Evolutionary conservation across 208 protist genomes (phyloP), one percentile per base, ranked within the genome.

Genomic region (Acanthamoeba quina): DNA sequence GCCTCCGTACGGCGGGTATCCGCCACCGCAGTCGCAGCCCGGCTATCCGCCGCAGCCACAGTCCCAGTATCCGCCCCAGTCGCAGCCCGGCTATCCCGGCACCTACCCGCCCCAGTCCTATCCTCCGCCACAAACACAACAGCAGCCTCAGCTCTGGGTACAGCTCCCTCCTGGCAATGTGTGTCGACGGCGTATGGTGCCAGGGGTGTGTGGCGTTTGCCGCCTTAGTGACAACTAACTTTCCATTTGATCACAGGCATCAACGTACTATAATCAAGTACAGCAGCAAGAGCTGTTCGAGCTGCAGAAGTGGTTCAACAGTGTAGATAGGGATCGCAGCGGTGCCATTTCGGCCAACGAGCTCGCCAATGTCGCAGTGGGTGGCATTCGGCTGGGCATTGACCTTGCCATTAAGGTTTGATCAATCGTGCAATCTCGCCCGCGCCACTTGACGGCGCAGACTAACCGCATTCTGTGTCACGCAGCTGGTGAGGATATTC

Each of bases 221-320:
- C 41, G 41, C 41, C 41, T 44, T 44, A 44, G 41, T 44, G 41
- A 44, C 41, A 44, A 10, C 41, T 0, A 10, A 44, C 41, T 44
- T 0, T 44, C 41, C 0, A 44, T 44, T 44, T 44, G 41, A 44
- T 44, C 68, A 7, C 90, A 93, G 90, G n/a, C 29, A 0, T 60
- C 44, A 0, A 0, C 91, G 37, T 93, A 93, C 68, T 93, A 93
- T 31, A 60, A 26, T 34, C 62, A 83, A 26, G 49, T 83, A 0
- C 29, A 76, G 11, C 90, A 54, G 37, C 44, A 93, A 17, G 90
- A 93, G 72, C 5, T 93, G 44, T 93, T 47, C 24, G 90, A 93
- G 68, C 90, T 93, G 34, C 90, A 93, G 24, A 76, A 82, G 26
- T 93, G 90, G 90, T 93, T 93, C 56, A 91, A 72, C 19, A 91